Percentiles rank a stretch among this genome's conserved stretches.
phyloP scores from a whole-genome alignment of 805 yeast species.

The Millerozyma miso region DNA sequence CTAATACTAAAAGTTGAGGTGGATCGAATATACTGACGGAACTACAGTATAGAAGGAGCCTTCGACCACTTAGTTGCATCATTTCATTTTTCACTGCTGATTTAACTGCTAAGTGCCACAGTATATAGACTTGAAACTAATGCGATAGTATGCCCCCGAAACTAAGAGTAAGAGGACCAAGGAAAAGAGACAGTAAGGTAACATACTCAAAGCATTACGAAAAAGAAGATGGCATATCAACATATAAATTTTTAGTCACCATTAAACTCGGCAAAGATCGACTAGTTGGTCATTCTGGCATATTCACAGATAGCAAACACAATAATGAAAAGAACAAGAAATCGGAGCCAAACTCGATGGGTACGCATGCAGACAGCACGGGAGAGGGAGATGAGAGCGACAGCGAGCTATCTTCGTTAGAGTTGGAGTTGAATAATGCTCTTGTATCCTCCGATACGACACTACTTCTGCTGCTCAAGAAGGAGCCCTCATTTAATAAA shows the following conservation, averaged over 20 bases:
- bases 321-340: background rate
- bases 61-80: too few species aligned
- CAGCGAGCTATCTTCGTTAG: constrained; percentile 14
- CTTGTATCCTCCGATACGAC: constrained; percentile 5
- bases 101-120: too few species aligned
- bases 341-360: background rate
- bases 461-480: background rate
- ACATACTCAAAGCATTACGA: constrained; percentile 4
- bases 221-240: constrained; percentile 2
- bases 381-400: constrained; percentile 6
- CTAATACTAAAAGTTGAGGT: background rate
- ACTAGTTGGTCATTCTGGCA: background rate
- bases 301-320: constrained; percentile 1
- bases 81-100: too few species aligned
- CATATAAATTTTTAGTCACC: background rate
- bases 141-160: constrained; percentile 7
- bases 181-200: constrained; percentile 5
- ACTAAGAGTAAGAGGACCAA: constrained; percentile 10
- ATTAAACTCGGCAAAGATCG: background rate
- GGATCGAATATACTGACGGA: too few species aligned
- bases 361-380: background rate
- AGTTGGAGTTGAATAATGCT: constrained; percentile 16
- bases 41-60: too few species aligned
- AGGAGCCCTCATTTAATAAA: background rate
- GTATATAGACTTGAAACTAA: background rate